These are phyloP conservation scores for Eutrema salsugineum DNA, from an alignment of 441 rosid genomes.

Conservation along the genomic window DNA sequence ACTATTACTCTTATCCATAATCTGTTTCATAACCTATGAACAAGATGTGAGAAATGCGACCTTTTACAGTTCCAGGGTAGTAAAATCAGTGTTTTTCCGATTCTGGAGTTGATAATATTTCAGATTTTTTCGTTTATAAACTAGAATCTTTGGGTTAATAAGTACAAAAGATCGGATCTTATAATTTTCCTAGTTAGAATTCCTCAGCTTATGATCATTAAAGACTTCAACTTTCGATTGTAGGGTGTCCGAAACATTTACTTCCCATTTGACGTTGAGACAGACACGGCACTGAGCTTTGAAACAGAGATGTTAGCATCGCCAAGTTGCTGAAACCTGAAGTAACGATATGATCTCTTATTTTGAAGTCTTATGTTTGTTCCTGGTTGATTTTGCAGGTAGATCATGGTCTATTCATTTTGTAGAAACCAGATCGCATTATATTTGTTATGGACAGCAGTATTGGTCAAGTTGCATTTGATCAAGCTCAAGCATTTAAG, in stretches of 20 bases:
- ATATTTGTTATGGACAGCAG: conserved; percentile 97
- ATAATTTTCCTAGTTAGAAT: too few species aligned
- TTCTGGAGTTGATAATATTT: too few species aligned
- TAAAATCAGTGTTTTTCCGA: too few species aligned
- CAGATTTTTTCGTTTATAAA: too few species aligned
- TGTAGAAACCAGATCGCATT: conserved; percentile 92
- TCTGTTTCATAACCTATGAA: too few species aligned
- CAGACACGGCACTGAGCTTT: conserved; percentile 79
- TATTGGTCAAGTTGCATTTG: conserved; percentile 97
- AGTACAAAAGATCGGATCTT: too few species aligned
- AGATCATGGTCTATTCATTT: conserved; percentile 1
- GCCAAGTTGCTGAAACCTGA: conserved; percentile 99
- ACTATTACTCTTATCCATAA: too few species aligned
- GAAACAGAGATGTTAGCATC: conserved; percentile 99
- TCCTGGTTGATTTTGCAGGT: not conserved
- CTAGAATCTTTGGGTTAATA: not conserved
- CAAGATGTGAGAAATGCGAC: too few species aligned
- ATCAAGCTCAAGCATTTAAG: conserved; percentile 96
- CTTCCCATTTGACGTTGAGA: conserved; percentile 81
- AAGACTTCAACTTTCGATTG: not conserved
- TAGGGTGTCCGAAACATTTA: conserved; percentile 81
- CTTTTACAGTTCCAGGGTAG: too few species aligned
- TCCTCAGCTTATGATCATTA: too few species aligned
- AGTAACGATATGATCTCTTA: conserved; percentile 59
- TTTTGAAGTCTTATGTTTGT: not conserved